Conservation (phyloP, 495 filamentous ascomycete species). For the Penicillium diatomitis region DNA sequence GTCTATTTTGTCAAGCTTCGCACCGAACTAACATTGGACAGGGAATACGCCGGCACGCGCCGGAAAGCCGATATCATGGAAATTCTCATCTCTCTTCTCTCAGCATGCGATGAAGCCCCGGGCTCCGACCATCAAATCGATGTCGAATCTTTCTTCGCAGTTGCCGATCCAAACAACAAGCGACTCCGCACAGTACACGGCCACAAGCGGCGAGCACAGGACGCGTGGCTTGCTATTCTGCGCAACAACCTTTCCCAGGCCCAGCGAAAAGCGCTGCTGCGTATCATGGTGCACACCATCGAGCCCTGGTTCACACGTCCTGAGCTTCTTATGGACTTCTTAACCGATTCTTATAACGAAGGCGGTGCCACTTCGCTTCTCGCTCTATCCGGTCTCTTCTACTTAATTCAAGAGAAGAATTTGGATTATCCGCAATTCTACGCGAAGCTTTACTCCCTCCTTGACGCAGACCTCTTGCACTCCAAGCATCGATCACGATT, state of each 20-base stretch:
- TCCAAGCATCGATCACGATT: slow-evolving; percentile 89
- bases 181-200: slow-evolving; percentile 27
- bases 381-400: slow-evolving; percentile 87
- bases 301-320: slow-evolving; percentile 79
- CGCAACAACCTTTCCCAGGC: slow-evolving; percentile 49
- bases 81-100: slow-evolving; percentile 52
- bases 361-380: slow-evolving; percentile 81
- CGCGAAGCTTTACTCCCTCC: slow-evolving; percentile 80
- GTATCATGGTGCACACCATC: slow-evolving; percentile 63
- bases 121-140: slow-evolving; percentile 42
- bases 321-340: slow-evolving; percentile 92
- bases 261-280: slow-evolving; percentile 73
- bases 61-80: slow-evolving; percentile 37
- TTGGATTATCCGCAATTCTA: slow-evolving; percentile 96
- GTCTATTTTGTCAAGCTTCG: not conserved
- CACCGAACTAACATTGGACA: slow-evolving; percentile 16
- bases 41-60: slow-evolving; percentile 26
- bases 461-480: slow-evolving; percentile 78
- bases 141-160: slow-evolving; percentile 57
- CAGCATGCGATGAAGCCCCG: slow-evolving; percentile 55
- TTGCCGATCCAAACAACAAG: slow-evolving; percentile 56
- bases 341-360: slow-evolving; percentile 81
- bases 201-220: slow-evolving; percentile 56
- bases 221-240: slow-evolving; percentile 75
- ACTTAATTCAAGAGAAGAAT: slow-evolving; percentile 86